Conservation (phyloP, 352 stramenopile genomes). For the Globisporangium uncinulatum region DNA sequence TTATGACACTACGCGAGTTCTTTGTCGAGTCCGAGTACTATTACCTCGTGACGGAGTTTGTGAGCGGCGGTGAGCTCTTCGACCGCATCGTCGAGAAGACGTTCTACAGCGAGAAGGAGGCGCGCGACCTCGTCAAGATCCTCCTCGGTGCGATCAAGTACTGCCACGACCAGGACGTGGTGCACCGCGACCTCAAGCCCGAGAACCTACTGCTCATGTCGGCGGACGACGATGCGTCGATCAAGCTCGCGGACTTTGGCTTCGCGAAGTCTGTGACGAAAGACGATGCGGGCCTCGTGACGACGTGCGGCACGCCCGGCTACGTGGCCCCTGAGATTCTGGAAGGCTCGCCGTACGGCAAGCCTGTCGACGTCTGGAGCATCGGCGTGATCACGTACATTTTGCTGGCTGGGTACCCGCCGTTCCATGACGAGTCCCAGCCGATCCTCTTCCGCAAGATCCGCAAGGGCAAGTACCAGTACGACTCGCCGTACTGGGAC, state of each 20-base stretch:
- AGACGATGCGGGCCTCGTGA: constrained; percentile 54
- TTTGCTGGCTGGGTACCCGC: constrained; percentile 74
- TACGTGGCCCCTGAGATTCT: constrained; percentile 84
- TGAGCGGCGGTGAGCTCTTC: constrained; percentile 85
- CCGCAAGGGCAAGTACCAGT: constrained; percentile 82
- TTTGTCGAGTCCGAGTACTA: constrained; percentile 86
- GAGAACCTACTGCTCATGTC: constrained; percentile 93
- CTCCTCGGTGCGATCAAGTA: constrained; percentile 80
- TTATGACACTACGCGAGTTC: constrained; percentile 89
- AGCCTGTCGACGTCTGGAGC: constrained; percentile 84
- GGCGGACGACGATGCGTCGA: constrained; percentile 76
- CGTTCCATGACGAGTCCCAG: constrained; percentile 94
- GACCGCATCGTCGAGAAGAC: constrained; percentile 87
- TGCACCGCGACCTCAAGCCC: constrained; percentile 93
- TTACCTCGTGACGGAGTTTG: constrained; percentile 87
- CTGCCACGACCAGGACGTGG: constrained; percentile 83
- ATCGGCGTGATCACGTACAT: constrained; percentile 90
- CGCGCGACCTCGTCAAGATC: constrained; percentile 78
- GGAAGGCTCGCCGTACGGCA: constrained; percentile 62
- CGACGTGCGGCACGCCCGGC: constrained; percentile 68
- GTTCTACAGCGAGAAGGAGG: constrained; percentile 84
- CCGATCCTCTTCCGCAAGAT: constrained; percentile 89
- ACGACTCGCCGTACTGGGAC: constrained; percentile 87
- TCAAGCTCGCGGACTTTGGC: constrained; percentile 85
- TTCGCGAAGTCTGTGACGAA: constrained; percentile 86